These are phyloP conservation scores for Maudiozyma humilis DNA, from an alignment of 1,139 yeast species.

Conservation along the genomic window DNA sequence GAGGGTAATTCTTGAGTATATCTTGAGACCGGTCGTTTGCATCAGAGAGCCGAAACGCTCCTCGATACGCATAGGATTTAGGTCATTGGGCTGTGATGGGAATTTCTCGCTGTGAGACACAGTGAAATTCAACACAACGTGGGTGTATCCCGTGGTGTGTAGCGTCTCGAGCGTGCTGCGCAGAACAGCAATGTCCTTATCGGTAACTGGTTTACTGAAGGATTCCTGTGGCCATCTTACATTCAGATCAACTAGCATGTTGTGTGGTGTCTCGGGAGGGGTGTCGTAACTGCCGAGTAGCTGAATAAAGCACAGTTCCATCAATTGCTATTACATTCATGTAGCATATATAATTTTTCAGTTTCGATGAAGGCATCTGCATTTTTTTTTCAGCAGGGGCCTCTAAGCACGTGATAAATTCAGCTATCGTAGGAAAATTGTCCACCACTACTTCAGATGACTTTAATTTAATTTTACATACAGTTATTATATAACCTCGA, in stretches of 20 bases:
- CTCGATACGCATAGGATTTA: slow-evolving; percentile 27
- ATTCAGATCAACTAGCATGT: slow-evolving; percentile 66
- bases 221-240: slow-evolving; percentile 68
- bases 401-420: too few relatives aligned
- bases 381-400: background rate
- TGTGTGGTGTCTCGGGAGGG: too few relatives aligned
- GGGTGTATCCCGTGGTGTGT: slow-evolving; percentile 59
- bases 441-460: too few relatives aligned
- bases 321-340: too few relatives aligned
- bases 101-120: slow-evolving; percentile 49
- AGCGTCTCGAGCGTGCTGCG: slow-evolving; percentile 48
- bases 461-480: too few relatives aligned
- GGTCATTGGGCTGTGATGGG: slow-evolving; percentile 34
- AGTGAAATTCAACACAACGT: slow-evolving; percentile 63
- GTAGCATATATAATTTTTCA: too few relatives aligned
- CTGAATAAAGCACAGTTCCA: too few relatives aligned
- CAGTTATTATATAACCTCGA: slow-evolving; percentile 2
- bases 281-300: too few relatives aligned
- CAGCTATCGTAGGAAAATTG: too few relatives aligned
- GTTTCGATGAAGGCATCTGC: background rate
- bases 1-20: slow-evolving; percentile 69
- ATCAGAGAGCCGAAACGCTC: slow-evolving; percentile 24
- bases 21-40: slow-evolving; percentile 37
- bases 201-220: slow-evolving; percentile 38
- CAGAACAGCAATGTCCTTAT: slow-evolving; percentile 38